A percentile compares a stretch with the other conserved stretches of the same genome.
Evolutionary conservation across 1,284 basidiomycete species (phyloP).

Genomic region (Cryptococcus neoformans): DNA sequence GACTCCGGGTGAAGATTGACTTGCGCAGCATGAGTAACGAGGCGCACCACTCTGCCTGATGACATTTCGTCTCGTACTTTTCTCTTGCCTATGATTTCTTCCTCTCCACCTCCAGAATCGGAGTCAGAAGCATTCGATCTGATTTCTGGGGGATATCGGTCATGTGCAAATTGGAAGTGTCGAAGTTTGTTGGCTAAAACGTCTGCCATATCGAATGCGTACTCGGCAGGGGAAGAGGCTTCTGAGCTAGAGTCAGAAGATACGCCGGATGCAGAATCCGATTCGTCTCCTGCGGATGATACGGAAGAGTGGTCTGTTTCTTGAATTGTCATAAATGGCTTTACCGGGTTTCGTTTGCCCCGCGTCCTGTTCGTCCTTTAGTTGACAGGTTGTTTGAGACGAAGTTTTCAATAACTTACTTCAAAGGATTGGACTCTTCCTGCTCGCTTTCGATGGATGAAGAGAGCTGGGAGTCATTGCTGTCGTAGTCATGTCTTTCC

Average conservation of each 20-base stretch:
- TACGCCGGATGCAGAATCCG: constrained; percentile 16
- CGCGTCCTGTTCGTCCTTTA: too few relatives aligned
- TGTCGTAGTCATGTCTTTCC: too few relatives aligned
- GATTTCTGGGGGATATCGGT: background rate
- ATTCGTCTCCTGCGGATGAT: constrained; percentile 23
- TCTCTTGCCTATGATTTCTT: too few relatives aligned
- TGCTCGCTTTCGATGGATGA: too few relatives aligned
- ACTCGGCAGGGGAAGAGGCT: constrained; percentile 3
- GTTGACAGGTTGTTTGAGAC: too few relatives aligned
- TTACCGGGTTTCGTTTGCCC: background rate
- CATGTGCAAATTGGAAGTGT: background rate
- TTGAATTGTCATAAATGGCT: constrained; percentile 8
- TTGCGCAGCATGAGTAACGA: background rate
- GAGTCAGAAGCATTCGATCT: background rate
- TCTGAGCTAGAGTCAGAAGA: background rate
- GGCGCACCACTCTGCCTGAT: constrained; percentile 3
- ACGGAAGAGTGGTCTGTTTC: constrained; percentile 7
- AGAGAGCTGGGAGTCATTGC: too few relatives aligned
- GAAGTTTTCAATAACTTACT: too few relatives aligned
- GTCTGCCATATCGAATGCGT: constrained; percentile 17
- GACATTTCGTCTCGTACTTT: background rate
- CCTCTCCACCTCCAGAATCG: too few relatives aligned
- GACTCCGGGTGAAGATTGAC: constrained; percentile 1
- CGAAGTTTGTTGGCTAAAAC: constrained; percentile 12
- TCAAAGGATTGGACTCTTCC: too few relatives aligned